phyloP scores from a whole-genome alignment of 345 rosid species.

The Euphorbia lathyris region DNA sequence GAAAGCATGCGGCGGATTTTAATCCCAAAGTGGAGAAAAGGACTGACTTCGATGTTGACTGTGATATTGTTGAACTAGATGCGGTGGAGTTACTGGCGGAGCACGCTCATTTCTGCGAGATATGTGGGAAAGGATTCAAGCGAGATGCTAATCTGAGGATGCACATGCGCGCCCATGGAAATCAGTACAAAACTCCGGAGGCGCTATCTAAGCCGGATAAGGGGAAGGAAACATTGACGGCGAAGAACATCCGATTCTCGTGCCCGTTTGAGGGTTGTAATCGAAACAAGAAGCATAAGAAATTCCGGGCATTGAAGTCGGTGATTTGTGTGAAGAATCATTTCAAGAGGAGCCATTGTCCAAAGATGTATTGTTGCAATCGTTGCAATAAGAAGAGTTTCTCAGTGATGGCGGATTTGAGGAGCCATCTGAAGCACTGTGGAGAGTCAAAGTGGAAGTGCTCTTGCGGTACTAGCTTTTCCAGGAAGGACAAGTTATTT shows the following conservation, averaged over 20 bases:
- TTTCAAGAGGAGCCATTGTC: slow-evolving; percentile 80
- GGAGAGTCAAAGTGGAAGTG: slow-evolving; percentile 67
- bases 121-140: slow-evolving; percentile 77
- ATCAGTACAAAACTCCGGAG: slow-evolving; percentile 61
- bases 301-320: slow-evolving; percentile 58
- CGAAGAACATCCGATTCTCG: slow-evolving; percentile 41
- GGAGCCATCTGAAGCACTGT: slow-evolving; percentile 63
- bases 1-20: not conserved
- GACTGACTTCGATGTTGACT: slow-evolving; percentile 22
- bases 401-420: slow-evolving; percentile 61
- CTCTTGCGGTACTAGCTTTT: slow-evolving; percentile 61
- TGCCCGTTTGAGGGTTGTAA: slow-evolving; percentile 69
- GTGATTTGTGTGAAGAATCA: slow-evolving; percentile 65
- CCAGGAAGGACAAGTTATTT: slow-evolving; percentile 70
- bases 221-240: not conserved
- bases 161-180: slow-evolving; percentile 84
- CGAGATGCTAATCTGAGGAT: slow-evolving; percentile 71
- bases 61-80: slow-evolving; percentile 53
- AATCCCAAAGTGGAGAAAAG: slow-evolving; percentile 3
- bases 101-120: slow-evolving; percentile 63
- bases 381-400: slow-evolving; percentile 60
- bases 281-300: slow-evolving; percentile 48
- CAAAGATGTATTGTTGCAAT: slow-evolving; percentile 58
- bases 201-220: slow-evolving; percentile 46
- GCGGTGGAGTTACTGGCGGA: slow-evolving; percentile 62